A percentile compares a stretch with the other conserved stretches of the same genome.
These are phyloP conservation scores for Plasmodium adleri DNA, from an alignment of 169 alveolate genomes.

Conservation along the genomic window DNA sequence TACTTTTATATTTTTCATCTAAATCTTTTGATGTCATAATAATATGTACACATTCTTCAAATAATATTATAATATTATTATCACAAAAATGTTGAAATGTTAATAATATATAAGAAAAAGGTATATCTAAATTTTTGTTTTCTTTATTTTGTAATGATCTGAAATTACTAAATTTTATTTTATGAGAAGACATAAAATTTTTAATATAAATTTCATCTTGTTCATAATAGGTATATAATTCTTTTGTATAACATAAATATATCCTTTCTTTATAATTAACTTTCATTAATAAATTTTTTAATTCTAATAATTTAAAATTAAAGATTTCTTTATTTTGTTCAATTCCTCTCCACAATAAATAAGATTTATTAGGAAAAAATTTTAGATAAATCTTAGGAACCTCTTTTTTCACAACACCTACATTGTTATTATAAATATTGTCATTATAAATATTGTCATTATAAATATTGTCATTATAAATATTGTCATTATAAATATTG, in stretches of 20 bases:
- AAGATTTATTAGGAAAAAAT: constrained; percentile 50
- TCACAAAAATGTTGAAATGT: constrained; percentile 24
- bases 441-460: too few species aligned
- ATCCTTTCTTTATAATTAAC: constrained; percentile 29
- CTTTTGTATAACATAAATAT: constrained; percentile 11
- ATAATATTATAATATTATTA: constrained; percentile 7
- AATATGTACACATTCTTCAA: constrained; percentile 34
- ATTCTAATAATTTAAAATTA: constrained; percentile 35
- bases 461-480: too few species aligned
- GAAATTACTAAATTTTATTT: constrained; percentile 19
- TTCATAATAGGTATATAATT: constrained; percentile 13
- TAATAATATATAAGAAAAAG: not conserved
- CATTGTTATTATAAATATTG: too few species aligned
- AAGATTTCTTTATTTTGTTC: constrained; percentile 24
- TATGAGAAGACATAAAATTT: not conserved
- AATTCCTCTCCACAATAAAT: constrained; percentile 44
- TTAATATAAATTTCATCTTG: constrained; percentile 24
- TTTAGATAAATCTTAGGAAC: constrained; percentile 16
- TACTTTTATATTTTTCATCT: constrained; percentile 28
- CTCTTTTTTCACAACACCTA: not conserved
- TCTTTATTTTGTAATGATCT: not conserved
- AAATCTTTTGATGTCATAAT: constrained; percentile 16
- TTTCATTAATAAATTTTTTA: constrained; percentile 4
- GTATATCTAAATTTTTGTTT: not conserved
- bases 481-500: too few species aligned